These are phyloP conservation scores for Cyanodermella asteris DNA, from an alignment of 2,329 filamentous ascomycete species.

Conservation along the genomic window DNA sequence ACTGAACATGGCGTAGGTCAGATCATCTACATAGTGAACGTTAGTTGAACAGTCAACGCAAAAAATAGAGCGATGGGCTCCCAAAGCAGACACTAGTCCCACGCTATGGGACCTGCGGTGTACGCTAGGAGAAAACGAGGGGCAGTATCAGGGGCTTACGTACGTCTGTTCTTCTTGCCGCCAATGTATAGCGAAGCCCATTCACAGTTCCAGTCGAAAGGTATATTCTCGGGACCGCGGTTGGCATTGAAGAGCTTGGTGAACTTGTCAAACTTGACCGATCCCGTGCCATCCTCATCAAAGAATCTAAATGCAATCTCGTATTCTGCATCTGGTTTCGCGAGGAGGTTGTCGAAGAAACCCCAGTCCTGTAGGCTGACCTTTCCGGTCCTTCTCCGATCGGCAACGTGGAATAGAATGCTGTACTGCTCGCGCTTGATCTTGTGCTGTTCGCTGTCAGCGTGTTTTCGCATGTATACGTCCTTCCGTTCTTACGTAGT, in stretches of 20 bases:
- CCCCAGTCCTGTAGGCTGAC: slow-evolving; percentile 72
- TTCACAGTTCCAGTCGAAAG: slow-evolving; percentile 92
- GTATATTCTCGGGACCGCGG: slow-evolving; percentile 64
- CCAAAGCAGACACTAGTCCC: too few relatives aligned
- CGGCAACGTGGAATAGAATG: slow-evolving; percentile 79
- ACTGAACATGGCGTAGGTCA: slow-evolving; percentile 91
- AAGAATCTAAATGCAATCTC: slow-evolving; percentile 96
- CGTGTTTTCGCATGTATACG: slow-evolving; percentile 2
- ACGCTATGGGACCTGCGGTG: too few relatives aligned
- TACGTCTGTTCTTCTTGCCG: slow-evolving; percentile 63
- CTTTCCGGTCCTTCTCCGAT: slow-evolving; percentile 50
- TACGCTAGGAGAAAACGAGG: too few relatives aligned
- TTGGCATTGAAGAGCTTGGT: slow-evolving; percentile 67
- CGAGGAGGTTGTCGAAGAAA: slow-evolving; percentile 80
- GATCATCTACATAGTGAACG: too few relatives aligned
- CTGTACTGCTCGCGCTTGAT: slow-evolving; percentile 91
- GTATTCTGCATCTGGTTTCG: slow-evolving; percentile 92
- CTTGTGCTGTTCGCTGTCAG: slow-evolving; percentile 48
- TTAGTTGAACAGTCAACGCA: too few relatives aligned
- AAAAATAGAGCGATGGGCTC: too few relatives aligned
- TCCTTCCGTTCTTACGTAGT: slow-evolving; percentile 48
- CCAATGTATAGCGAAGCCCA: slow-evolving; percentile 94
- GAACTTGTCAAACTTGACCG: slow-evolving; percentile 78
- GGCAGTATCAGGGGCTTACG: too few relatives aligned
- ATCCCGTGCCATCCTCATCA: slow-evolving; percentile 62